Evolutionary conservation across 2,329 filamentous ascomycete species (phyloP), one percentile per base, ranked within the genome.

Genomic region (Trichophyton rubrum): DNA sequence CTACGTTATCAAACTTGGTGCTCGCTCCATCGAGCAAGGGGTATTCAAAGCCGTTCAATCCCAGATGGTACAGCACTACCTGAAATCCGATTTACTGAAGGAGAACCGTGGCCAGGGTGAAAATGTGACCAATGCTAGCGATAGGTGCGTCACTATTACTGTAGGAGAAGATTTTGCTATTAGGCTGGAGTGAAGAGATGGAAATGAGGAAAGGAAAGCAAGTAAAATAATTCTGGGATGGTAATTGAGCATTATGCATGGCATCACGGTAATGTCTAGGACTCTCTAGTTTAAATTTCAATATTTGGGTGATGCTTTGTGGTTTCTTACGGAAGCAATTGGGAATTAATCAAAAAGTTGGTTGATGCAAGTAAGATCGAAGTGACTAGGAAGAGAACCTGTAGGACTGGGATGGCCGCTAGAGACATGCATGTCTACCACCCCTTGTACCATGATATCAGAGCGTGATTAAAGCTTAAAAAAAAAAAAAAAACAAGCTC

Each of bases 11-110:
- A 59, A 20, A 7, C 45, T 57, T 15, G 63, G 63, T n/a, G 62
- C 59, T 43, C 59, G 61, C 3, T 61, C 53, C 22, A 62, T 64
- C 35, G 27, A 64, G 15, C 60, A 61, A 24, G 51, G 24, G 2
- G 60, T 65, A 6, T 47, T 59, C 20, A 59, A 20, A 15, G 55
- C 62, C 1, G 51, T 62, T 24, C 51, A 62, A 27, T 40, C 62
- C 24, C 59, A 59, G 43, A 56, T 64, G 40, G 45, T 60, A 3
- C 20, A 61, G 30, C 7, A 47, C 20, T 65, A 60, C 41, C 15
- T 60, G 40, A 30, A 57, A 30, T 53, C 49, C 27, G 49, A 53
- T 24, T 24, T 53, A 6, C 13, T 53, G 22, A 27, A 53, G 3
- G 49, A 33, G 11, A 53, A 33, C 11, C 9, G 9, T 6, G 6